Conservation (phyloP, 352 stramenopile species). For the Globisporangium megalacanthum region DNA sequence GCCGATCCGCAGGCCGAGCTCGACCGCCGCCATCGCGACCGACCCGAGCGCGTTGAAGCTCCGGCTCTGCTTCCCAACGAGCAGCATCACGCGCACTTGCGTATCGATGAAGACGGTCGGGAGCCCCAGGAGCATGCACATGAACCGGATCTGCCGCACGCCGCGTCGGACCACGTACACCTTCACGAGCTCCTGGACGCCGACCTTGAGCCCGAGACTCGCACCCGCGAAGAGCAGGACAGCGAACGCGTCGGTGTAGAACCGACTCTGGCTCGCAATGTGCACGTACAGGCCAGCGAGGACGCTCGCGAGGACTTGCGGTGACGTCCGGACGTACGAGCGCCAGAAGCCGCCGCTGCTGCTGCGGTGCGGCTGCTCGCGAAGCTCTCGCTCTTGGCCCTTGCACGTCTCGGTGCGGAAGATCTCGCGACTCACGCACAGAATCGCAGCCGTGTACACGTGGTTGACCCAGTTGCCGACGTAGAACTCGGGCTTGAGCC, state of each 20-base stretch:
- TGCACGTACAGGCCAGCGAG: conserved; percentile 1
- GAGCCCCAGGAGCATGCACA: conserved; percentile 28
- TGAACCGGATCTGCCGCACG: conserved; percentile 25
- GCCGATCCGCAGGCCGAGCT: conserved; percentile 20
- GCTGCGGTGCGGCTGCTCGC: not conserved
- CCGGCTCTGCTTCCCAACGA: conserved; percentile 21
- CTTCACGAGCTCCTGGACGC: conserved; percentile 22
- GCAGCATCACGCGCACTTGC: conserved; percentile 25
- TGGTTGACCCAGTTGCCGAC: conserved; percentile 12
- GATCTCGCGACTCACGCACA: conserved; percentile 14
- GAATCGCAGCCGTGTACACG: conserved; percentile 17
- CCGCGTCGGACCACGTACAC: conserved; percentile 20
- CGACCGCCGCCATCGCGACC: conserved; percentile 22
- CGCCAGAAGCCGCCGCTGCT: conserved; percentile 2
- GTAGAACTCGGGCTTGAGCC: conserved; percentile 28
- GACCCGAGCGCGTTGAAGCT: conserved; percentile 14
- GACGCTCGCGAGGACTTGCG: not conserved
- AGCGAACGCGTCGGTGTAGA: not conserved
- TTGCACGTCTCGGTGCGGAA: conserved; percentile 19
- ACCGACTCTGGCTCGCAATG: conserved; percentile 2
- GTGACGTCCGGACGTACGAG: not conserved
- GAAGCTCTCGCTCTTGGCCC: conserved; percentile 4
- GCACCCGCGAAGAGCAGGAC: not conserved
- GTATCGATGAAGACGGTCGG: conserved; percentile 43
- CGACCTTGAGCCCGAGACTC: conserved; percentile 1